phyloP scores from a whole-genome alignment of 164 flowering plant species.

The Sedum album region DNA sequence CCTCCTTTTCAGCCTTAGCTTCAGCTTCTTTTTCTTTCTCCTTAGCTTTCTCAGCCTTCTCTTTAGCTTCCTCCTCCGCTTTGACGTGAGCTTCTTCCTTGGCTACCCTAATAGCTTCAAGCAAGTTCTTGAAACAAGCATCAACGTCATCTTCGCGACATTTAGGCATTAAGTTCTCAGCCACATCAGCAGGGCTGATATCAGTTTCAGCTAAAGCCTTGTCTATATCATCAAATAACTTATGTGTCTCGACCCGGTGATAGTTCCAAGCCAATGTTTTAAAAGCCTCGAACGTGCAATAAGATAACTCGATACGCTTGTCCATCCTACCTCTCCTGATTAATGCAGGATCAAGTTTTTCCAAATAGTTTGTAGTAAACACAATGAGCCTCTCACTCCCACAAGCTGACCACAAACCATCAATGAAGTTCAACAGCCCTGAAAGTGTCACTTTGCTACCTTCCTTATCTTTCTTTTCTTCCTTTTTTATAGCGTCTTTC shows the following conservation, averaged over 20 bases:
- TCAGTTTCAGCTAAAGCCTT: conserved; percentile 23
- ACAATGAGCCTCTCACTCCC: not conserved
- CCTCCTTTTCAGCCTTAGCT: not conserved
- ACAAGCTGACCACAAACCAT: not conserved
- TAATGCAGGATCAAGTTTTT: conserved; percentile 18
- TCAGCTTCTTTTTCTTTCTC: not conserved
- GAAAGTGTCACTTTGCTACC: not conserved
- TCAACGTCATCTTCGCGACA: conserved; percentile 14
- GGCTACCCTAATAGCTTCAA: conserved; percentile 27
- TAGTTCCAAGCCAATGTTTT: conserved; percentile 50
- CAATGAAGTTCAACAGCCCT: not conserved
- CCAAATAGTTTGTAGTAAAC: not conserved
- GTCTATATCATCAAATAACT: conserved; percentile 19
- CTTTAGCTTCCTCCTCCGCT: not conserved
- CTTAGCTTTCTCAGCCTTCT: not conserved
- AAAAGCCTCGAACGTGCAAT: conserved; percentile 40
- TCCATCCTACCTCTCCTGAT: conserved; percentile 75
- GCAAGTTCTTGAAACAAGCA: conserved; percentile 24
- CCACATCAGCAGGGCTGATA: conserved; percentile 51
- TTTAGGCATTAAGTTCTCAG: conserved; percentile 43
- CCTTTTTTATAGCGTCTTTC: not conserved
- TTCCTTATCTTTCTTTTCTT: not conserved
- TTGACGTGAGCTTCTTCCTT: conserved; percentile 26
- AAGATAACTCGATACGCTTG: conserved; percentile 42
- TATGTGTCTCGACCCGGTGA: conserved; percentile 26